Conservation (phyloP, 345 rosid species). For the Pugionium dolabratum region DNA sequence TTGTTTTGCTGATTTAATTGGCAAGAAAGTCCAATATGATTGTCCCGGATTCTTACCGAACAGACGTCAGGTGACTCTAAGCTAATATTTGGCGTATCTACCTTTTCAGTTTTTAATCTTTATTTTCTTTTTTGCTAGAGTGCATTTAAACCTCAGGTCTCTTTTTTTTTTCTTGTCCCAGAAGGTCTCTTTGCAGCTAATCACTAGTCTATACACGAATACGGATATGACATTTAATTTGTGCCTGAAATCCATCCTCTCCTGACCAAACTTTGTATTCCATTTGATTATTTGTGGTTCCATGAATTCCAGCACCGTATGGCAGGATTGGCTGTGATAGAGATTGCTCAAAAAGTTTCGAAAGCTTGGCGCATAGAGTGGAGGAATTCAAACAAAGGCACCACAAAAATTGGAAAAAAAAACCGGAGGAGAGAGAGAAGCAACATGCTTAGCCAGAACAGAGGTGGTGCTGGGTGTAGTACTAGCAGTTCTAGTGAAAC, state of each 20-base stretch:
- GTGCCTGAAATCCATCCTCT: not conserved
- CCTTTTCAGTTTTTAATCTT: constrained; percentile 4
- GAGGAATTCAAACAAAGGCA: constrained; percentile 62
- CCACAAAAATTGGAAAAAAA: constrained; percentile 65
- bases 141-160: constrained; percentile 3
- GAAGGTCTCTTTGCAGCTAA: constrained; percentile 8
- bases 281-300: constrained; percentile 28
- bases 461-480: constrained; percentile 96
- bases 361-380: constrained; percentile 91
- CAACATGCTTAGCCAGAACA: constrained; percentile 76
- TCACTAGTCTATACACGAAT: not conserved
- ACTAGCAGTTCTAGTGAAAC: constrained; percentile 76
- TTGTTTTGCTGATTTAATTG: constrained; percentile 77
- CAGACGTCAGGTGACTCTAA: constrained; percentile 76
- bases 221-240: constrained; percentile 12
- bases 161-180: constrained; percentile 1
- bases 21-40: constrained; percentile 87
- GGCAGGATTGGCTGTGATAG: constrained; percentile 96
- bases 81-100: constrained; percentile 2
- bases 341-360: constrained; percentile 88
- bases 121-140: not conserved
- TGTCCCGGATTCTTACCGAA: constrained; percentile 85
- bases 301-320: constrained; percentile 79
- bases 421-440: constrained; percentile 65
- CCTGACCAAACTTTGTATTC: not conserved